Evolutionary conservation across 2,329 filamentous ascomycete genomes (phyloP).

Genomic region (Talaromyces sp.): DNA sequence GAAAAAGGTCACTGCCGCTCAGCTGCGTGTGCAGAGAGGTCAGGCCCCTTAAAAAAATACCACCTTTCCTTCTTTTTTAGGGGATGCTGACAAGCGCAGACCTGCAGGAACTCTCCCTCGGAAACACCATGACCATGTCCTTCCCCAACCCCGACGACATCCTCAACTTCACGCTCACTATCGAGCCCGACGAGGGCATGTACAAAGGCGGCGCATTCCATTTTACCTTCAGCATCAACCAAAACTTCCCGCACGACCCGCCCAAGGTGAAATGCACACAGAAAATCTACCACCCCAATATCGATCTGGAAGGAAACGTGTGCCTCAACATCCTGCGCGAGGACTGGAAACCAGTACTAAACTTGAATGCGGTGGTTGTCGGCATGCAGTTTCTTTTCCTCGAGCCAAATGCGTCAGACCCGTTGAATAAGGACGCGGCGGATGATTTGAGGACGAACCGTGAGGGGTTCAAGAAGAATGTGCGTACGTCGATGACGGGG

Average conservation of each 20-base stretch:
- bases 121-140: conserved; percentile 52
- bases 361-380: conserved; percentile 93
- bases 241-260: conserved; percentile 94
- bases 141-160: conserved; percentile 56
- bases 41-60: too few species aligned
- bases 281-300: conserved; percentile 99
- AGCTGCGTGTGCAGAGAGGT: conserved; percentile 96
- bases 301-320: conserved; percentile 95
- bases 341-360: conserved; percentile 98
- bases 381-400: conserved; percentile 96
- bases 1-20: conserved; percentile 97
- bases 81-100: conserved; percentile 20
- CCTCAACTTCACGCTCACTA: conserved; percentile 48
- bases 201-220: conserved; percentile 85
- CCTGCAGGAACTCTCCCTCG: conserved; percentile 47
- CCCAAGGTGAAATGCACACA: conserved; percentile 96
- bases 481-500: conserved; percentile 76
- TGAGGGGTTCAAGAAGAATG: conserved; percentile 88
- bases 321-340: conserved; percentile 95
- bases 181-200: conserved; percentile 56
- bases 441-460: conserved; percentile 82
- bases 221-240: conserved; percentile 88
- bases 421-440: conserved; percentile 96
- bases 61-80: background rate
- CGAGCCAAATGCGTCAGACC: conserved; percentile 93